Conservation (phyloP, 176 grass and related monocot genomes). For the Avena atlantica region DNA sequence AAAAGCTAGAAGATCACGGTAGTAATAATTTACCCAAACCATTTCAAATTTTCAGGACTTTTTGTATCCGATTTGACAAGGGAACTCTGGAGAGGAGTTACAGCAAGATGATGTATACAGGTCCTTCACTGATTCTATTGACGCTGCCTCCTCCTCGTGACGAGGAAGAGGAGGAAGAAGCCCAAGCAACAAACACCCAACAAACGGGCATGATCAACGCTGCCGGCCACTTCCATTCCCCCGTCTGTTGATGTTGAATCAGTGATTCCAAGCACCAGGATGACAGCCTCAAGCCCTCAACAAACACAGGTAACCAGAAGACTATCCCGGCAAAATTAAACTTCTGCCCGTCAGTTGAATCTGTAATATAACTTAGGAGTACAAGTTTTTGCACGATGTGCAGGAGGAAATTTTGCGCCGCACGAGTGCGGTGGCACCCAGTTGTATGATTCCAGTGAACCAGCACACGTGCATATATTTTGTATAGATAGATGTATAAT, state of each 20-base stretch:
- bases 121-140: not conserved
- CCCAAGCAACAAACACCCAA: not conserved
- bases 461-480: not conserved
- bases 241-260: not conserved
- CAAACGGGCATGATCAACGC: not conserved
- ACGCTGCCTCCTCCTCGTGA: not conserved
- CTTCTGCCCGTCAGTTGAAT: not conserved
- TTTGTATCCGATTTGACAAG: not conserved
- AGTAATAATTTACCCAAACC: too few relatives aligned
- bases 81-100: slow-evolving; percentile 13
- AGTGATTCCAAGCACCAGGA: not conserved
- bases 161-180: not conserved
- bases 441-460: not conserved
- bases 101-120: not conserved
- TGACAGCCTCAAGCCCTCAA: not conserved
- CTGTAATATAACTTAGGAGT: not conserved
- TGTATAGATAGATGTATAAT: not conserved
- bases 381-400: not conserved
- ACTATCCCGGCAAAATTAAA: not conserved
- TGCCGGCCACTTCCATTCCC: not conserved
- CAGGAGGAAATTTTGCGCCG: not conserved
- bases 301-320: not conserved
- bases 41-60: too few relatives aligned
- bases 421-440: not conserved
- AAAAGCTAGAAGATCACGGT: too few relatives aligned